A percentile compares a stretch with the other conserved stretches of the same genome.
Conservation (phyloP, 78 protist species). For the Cyanophora paradoxa region DNA sequence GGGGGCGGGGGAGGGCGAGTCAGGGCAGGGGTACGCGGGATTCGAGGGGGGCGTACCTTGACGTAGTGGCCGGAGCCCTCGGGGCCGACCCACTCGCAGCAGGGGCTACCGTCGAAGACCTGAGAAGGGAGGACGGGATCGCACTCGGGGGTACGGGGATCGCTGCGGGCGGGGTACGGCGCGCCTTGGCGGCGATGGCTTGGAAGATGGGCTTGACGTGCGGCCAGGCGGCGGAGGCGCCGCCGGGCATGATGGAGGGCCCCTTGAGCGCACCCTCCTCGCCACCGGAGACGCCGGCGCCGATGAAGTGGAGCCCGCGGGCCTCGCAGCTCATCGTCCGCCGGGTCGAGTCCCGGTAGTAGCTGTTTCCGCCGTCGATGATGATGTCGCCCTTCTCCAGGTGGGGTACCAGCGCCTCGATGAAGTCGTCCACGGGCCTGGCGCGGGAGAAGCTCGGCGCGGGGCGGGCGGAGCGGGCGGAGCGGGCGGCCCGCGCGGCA, state of each 20-base stretch:
- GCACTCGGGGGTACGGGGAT: no score
- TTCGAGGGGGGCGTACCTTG: no score
- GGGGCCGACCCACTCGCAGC: conserved; percentile 66
- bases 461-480: no score
- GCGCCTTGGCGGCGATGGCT: conserved; percentile 67
- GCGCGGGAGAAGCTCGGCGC: no score
- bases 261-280: conserved; percentile 93
- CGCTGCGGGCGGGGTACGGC: no score
- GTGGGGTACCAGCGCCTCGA: conserved; percentile 28
- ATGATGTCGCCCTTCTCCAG: conserved; percentile 78
- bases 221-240: conserved; percentile 48
- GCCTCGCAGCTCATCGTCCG: conserved; percentile 46
- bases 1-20: no score
- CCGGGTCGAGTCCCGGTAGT: conserved; percentile 65
- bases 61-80: conserved; percentile 94
- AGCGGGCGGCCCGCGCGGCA: no score
- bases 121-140: no score
- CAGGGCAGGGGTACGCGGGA: no score
- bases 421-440: conserved; percentile 62
- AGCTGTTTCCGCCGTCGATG: conserved; percentile 91
- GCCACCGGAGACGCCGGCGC: conserved; percentile 94
- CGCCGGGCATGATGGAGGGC: conserved; percentile 96
- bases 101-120: no score
- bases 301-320: conserved; percentile 72
- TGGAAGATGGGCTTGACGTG: conserved; percentile 58